Percentiles rank a stretch among this genome's conserved stretches.
phyloP scores from a whole-genome alignment of 2,329 filamentous ascomycete species.

The Epichloe coenophiala region DNA sequence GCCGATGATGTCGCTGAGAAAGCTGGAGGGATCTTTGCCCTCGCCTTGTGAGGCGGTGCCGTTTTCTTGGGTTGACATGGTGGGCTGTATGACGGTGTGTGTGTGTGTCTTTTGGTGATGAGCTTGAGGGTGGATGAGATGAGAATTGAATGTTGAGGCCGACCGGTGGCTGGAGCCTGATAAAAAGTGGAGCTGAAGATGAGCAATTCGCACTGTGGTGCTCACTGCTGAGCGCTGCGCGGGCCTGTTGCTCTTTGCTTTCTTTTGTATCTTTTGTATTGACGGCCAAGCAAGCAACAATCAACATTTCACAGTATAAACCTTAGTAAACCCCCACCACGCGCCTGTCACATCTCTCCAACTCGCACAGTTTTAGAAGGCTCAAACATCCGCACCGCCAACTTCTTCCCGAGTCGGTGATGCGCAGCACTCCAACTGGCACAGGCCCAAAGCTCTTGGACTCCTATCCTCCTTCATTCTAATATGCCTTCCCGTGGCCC shows the following conservation, averaged over 20 bases:
- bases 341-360: neutral
- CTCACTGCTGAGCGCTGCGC: neutral
- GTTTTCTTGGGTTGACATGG: conserved; percentile 45
- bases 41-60: conserved; percentile 48
- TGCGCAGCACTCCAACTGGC: neutral
- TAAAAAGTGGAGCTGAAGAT: neutral
- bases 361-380: neutral
- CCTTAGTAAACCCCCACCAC: neutral
- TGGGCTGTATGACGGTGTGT: neutral
- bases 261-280: no score
- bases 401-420: neutral
- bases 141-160: neutral
- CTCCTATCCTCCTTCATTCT: neutral
- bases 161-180: neutral
- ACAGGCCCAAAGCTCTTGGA: neutral
- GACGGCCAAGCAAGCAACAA: neutral
- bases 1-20: conserved; percentile 88
- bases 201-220: neutral
- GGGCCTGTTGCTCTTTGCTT: no score
- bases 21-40: conserved; percentile 84
- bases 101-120: neutral
- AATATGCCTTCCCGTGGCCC: neutral
- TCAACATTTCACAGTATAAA: no score
- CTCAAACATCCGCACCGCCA: neutral
- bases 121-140: no score